A percentile compares a stretch with the other conserved stretches of the same genome.
phyloP scores from a whole-genome alignment of 441 rosid species.

The Croton laevigatus region DNA sequence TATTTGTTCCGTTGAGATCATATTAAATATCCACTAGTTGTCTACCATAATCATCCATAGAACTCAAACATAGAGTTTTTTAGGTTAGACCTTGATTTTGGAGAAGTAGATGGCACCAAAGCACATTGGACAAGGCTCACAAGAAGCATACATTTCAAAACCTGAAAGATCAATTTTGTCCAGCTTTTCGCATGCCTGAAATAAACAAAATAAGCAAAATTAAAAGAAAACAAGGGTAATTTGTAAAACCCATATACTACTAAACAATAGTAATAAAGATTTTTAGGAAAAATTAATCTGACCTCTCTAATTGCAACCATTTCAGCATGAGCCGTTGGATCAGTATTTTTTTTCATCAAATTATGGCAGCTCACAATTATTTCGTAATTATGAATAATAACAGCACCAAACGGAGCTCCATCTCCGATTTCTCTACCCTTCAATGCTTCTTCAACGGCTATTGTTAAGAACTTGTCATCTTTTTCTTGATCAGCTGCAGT shows the following conservation, averaged over 20 bases:
- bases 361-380: slow-evolving; percentile 84
- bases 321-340: slow-evolving; percentile 97
- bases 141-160: slow-evolving; percentile 86
- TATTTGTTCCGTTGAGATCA: too few species aligned
- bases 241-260: too few species aligned
- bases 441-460: slow-evolving; percentile 92
- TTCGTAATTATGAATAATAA: slow-evolving; percentile 70
- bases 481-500: slow-evolving; percentile 68
- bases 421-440: slow-evolving; percentile 89
- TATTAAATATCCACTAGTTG: too few species aligned
- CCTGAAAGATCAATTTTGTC: slow-evolving; percentile 78
- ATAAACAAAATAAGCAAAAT: too few species aligned
- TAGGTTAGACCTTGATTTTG: slow-evolving; percentile 55
- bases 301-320: slow-evolving; percentile 97
- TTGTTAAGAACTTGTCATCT: slow-evolving; percentile 74
- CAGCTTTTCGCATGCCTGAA: slow-evolving; percentile 88
- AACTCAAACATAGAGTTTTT: too few species aligned
- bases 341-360: slow-evolving; percentile 70
- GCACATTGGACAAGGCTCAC: slow-evolving; percentile 98
- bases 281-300: neutral
- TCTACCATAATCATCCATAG: too few species aligned
- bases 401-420: slow-evolving; percentile 97
- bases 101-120: slow-evolving; percentile 94
- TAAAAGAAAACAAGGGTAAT: too few species aligned
- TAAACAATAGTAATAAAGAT: too few species aligned